Evolutionary conservation across 2,329 filamentous ascomycete genomes (phyloP), one percentile per base, ranked within the genome.

Genomic region (Ophiobolus disseminans): DNA sequence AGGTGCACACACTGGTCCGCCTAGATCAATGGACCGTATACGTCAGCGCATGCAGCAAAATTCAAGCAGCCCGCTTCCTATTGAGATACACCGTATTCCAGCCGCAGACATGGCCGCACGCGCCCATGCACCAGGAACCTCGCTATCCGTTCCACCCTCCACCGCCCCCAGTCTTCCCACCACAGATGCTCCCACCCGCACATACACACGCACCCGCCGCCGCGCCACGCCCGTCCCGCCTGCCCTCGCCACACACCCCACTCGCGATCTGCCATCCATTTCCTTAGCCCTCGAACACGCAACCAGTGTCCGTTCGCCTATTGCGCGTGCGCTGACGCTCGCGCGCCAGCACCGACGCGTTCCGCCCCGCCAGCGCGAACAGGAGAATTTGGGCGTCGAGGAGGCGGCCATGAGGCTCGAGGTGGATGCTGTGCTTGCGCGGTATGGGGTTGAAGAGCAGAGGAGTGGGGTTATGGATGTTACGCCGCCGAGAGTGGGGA

Each of bases 401-500:
- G 57, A 44, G 34, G 51, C 37, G 20, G 22, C 63, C 40, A 68
- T 73, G 67, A 58, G 63, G 22, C 54, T 54, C 36, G 69, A 72
- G 41, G 41, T 57, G 22, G 50, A 31, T 6, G 52, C 54, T 8
- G 53, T 57, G 5, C 45, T 55, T 6, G 52, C 60, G 40, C 50
- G 70, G 25, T 57, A 66, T 48, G 54, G 53, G 21, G 57, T 54
- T n/a, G 53, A 58, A 1, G 66, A 49, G 21, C 53, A 60, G 16
- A 22, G 23, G 35, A 48, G 48, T 31, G 60, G 59, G n/a, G 49
- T 57, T 7, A 68, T 73, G 63, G 66, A 73, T 50, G 68, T 72
- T 49, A 74, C 70, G 31, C 69, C 70, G 14, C 69, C 71, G 13
- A 46, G 67, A n/a, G 45, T 72, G 32, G 70, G 70, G 1, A 51